phyloP scores from a whole-genome alignment of 2,329 filamentous ascomycete species.

The Phialophora tarda region DNA sequence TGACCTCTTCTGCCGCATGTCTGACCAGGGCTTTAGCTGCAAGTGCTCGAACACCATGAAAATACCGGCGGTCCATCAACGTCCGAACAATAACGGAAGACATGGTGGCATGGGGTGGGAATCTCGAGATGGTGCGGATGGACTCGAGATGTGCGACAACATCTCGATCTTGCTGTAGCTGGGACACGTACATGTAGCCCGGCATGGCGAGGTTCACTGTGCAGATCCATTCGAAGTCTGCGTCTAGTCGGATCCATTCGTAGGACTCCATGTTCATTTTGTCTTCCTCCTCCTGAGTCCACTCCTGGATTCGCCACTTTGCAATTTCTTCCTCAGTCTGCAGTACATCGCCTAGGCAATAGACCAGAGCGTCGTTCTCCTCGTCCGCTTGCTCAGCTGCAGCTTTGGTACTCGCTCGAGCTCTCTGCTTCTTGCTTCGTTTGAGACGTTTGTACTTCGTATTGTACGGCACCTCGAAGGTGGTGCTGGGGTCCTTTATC shows the following conservation, averaged over 20 bases:
- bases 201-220: slow-evolving; percentile 82
- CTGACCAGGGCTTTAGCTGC: slow-evolving; percentile 79
- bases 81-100: slow-evolving; percentile 90
- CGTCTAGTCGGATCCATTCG: slow-evolving; percentile 97
- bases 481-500: slow-evolving; percentile 83
- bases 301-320: slow-evolving; percentile 85
- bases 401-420: slow-evolving; percentile 65
- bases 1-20: slow-evolving; percentile 72
- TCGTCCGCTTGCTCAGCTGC: slow-evolving; percentile 69
- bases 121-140: slow-evolving; percentile 73
- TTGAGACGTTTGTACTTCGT: slow-evolving; percentile 99
- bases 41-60: slow-evolving; percentile 86
- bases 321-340: slow-evolving; percentile 79
- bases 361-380: slow-evolving; percentile 82
- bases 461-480: slow-evolving; percentile 96
- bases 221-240: slow-evolving; percentile 96
- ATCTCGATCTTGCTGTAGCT: slow-evolving; percentile 95
- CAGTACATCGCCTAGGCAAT: slow-evolving; percentile 89
- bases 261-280: slow-evolving; percentile 96
- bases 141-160: slow-evolving; percentile 83
- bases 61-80: slow-evolving; percentile 89
- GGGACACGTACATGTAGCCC: slow-evolving; percentile 96
- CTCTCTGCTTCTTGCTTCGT: slow-evolving; percentile 79
- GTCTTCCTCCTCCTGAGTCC: slow-evolving; percentile 84
- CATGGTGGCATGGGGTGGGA: slow-evolving; percentile 75